Evolutionary conservation across 805 yeast species (phyloP).

Genomic region (Cyberlindnera euphorbiae): DNA sequence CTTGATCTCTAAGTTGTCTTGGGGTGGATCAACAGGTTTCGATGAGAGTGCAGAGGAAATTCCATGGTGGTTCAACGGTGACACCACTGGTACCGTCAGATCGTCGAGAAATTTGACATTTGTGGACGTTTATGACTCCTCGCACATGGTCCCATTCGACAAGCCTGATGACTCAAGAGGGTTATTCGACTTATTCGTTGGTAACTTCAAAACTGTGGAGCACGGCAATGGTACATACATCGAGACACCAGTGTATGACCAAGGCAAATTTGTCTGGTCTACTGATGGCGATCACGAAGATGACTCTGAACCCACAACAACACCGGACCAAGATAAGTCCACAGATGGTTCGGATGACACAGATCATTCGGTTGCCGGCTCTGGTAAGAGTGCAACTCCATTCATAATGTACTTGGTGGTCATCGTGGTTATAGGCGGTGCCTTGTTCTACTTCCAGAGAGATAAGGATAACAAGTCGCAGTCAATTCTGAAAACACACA

Average conservation of each 20-base stretch:
- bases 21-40: constrained; percentile 52
- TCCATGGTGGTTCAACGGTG: constrained; percentile 45
- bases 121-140: constrained; percentile 65
- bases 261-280: constrained; percentile 6
- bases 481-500: constrained; percentile 19
- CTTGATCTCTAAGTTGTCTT: constrained; percentile 53
- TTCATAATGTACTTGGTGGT: constrained; percentile 20
- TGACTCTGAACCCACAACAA: not conserved
- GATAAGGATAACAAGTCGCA: constrained; percentile 13
- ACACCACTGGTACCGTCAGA: constrained; percentile 39
- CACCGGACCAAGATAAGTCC: constrained; percentile 1
- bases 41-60: constrained; percentile 21
- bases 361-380: constrained; percentile 5
- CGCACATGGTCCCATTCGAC: constrained; percentile 95
- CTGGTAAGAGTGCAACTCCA: constrained; percentile 20
- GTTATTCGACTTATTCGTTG: constrained; percentile 48
- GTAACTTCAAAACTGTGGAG: constrained; percentile 20
- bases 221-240: constrained; percentile 12
- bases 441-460: constrained; percentile 17
- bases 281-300: constrained; percentile 8
- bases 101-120: constrained; percentile 72
- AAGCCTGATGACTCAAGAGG: constrained; percentile 65
- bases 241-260: constrained; percentile 24
- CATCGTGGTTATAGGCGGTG: constrained; percentile 18
- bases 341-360: constrained; percentile 2